Evolutionary conservation across 2,329 filamentous ascomycete genomes (phyloP).

Genomic region (Lachnellula cervina): DNA sequence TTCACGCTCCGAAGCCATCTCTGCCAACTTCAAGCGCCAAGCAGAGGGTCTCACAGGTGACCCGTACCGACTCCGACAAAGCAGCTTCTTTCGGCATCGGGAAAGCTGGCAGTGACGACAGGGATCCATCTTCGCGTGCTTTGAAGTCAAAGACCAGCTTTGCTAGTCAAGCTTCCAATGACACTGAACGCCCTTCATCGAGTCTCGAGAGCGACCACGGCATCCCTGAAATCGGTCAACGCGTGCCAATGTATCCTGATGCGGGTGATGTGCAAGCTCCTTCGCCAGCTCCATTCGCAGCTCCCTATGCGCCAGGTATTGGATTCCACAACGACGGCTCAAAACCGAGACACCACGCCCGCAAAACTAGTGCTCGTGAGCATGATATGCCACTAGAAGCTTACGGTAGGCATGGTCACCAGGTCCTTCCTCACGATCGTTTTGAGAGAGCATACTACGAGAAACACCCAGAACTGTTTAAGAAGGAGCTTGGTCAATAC

Average conservation of each 20-base stretch:
- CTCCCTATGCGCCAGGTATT: slow-evolving; percentile 31
- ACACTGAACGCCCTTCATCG: slow-evolving; percentile 49
- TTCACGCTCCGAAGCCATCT: slow-evolving; percentile 85
- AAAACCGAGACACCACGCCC: slow-evolving; percentile 54
- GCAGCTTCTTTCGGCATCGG: slow-evolving; percentile 83
- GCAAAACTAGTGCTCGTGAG: slow-evolving; percentile 68
- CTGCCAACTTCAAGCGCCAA: slow-evolving; percentile 77
- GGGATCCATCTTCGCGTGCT: slow-evolving; percentile 44
- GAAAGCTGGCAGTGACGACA: slow-evolving; percentile 53
- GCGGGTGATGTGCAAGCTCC: slow-evolving; percentile 96
- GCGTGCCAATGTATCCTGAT: slow-evolving; percentile 89
- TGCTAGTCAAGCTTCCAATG: slow-evolving; percentile 40
- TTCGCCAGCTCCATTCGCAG: slow-evolving; percentile 59
- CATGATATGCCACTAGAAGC: slow-evolving; percentile 76
- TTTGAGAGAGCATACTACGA: slow-evolving; percentile 90
- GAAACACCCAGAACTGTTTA: slow-evolving; percentile 78
- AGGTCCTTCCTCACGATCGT: slow-evolving; percentile 67
- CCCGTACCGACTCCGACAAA: slow-evolving; percentile 83
- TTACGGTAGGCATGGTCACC: slow-evolving; percentile 84
- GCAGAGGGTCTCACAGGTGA: slow-evolving; percentile 76
- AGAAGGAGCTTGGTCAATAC: slow-evolving; percentile 63
- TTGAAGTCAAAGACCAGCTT: slow-evolving; percentile 61
- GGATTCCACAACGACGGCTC: slow-evolving; percentile 50
- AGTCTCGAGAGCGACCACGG: slow-evolving; percentile 70
- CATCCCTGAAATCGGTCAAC: slow-evolving; percentile 86